Evolutionary conservation across 2,329 filamentous ascomycete genomes (phyloP), one percentile per base, ranked within the genome.

Genomic region (Neofusicoccum parvum): DNA sequence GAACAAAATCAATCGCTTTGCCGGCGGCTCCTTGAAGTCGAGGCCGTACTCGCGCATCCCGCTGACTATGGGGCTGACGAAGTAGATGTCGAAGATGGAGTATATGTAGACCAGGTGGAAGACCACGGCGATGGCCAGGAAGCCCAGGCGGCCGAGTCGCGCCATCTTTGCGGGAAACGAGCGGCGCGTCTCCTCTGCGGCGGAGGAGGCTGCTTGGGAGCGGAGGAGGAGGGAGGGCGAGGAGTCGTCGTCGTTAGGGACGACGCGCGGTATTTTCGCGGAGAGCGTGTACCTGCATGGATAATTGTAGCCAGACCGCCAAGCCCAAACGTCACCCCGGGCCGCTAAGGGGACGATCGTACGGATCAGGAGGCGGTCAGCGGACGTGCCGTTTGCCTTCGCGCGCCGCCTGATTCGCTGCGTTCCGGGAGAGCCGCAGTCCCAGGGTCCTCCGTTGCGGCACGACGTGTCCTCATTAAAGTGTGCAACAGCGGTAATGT

Each of bases 31-130:
- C 59, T 86, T 80, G 64, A 89, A 84, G 67, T 93, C 87, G 43
- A 96, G 83, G 51, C 83, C 81, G 79, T 92, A 94, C 67, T 93
- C 86, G 73, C 86, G 88, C 95, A 99, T 99, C 75, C 95, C 95
- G 82, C 90, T 91, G 64, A 98, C 95, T 71, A 99, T 95, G 23
- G 95, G 95, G 76, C 93, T 97, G 75, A 97, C 93, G 76, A 99
- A 99, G 80, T 99, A 98, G 69, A 98, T 95, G 78, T 97, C 94
- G 80, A 99, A 99, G 74, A 98, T 98, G 67, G 93, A 97, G 76
- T 90, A 91, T 65, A 97, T 90, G 78, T 99, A 99, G 69, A 96
- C 87, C 63, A 98, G 78, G 80, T 99, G 96, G 77, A 99, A 99
- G 67, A 94, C 81, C 75, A 97, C 86, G 72, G 95, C 95, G 75